A percentile compares a stretch with the other conserved stretches of the same genome.
Evolutionary conservation across 2,329 filamentous ascomycete species (phyloP).

Genomic region (Diaporthe capsici): DNA sequence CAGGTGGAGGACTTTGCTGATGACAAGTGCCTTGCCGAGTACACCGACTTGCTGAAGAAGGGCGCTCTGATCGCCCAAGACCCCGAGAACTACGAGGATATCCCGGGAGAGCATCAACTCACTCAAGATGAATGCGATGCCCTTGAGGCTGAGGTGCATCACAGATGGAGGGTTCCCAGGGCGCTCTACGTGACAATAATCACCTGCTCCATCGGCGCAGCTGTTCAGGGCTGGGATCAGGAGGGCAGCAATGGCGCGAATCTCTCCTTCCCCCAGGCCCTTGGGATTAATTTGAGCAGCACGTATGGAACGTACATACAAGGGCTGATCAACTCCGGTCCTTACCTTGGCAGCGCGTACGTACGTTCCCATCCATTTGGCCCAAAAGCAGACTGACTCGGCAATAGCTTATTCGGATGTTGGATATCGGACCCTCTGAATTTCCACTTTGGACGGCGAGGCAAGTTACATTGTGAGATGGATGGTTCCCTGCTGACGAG

Average conservation of each 20-base stretch:
- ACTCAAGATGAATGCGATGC: slow-evolving; percentile 67
- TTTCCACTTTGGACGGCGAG: slow-evolving; percentile 58
- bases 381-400: slow-evolving; percentile 26
- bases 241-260: slow-evolving; percentile 65
- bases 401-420: slow-evolving; percentile 65
- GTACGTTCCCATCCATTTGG: background rate
- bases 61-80: slow-evolving; percentile 48
- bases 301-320: slow-evolving; percentile 67
- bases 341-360: slow-evolving; percentile 57
- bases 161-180: slow-evolving; percentile 77
- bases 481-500: background rate
- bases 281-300: slow-evolving; percentile 58
- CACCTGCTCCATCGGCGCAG: slow-evolving; percentile 67
- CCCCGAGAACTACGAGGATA: slow-evolving; percentile 61
- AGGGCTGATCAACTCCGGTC: slow-evolving; percentile 68
- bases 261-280: slow-evolving; percentile 58
- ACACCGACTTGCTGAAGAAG: slow-evolving; percentile 63
- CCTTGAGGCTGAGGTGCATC: slow-evolving; percentile 74
- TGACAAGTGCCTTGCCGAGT: slow-evolving; percentile 60
- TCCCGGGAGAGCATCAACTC: slow-evolving; percentile 54
- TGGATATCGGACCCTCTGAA: slow-evolving; percentile 64
- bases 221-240: slow-evolving; percentile 65
- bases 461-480: slow-evolving; percentile 39
- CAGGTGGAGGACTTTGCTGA: slow-evolving; percentile 41
- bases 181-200: slow-evolving; percentile 72